phyloP scores from a whole-genome alignment of 78 protist species.

The Dictyostelium brefeldianum region DNA sequence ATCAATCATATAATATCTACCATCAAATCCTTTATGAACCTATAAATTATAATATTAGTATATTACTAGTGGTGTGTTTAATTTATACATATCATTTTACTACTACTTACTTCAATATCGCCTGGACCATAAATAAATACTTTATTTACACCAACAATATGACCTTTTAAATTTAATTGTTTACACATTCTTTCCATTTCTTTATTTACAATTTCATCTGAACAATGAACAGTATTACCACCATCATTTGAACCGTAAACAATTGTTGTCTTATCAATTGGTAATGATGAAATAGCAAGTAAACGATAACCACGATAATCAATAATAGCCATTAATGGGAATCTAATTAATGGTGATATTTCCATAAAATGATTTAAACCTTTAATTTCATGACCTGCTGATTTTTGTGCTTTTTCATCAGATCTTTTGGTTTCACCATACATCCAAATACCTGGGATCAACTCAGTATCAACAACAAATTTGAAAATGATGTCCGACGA shows the following conservation, averaged over 20 bases:
- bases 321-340: conserved; percentile 70
- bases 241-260: conserved; percentile 82
- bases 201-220: neutral
- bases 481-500: conserved; percentile 67
- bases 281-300: conserved; percentile 51
- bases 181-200: conserved; percentile 57
- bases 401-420: conserved; percentile 70
- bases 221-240: conserved; percentile 43
- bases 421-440: conserved; percentile 49
- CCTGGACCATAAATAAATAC: conserved; percentile 63
- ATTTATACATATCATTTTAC: no score
- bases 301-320: conserved; percentile 63
- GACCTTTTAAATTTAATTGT: conserved; percentile 41
- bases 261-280: conserved; percentile 52
- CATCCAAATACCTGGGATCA: conserved; percentile 68
- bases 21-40: conserved; percentile 55
- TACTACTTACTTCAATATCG: conserved; percentile 35
- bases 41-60: no score
- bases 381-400: conserved; percentile 71
- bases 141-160: conserved; percentile 29
- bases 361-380: conserved; percentile 68
- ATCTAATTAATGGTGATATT: conserved; percentile 13
- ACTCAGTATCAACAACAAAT: conserved; percentile 64
- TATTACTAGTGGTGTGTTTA: no score
- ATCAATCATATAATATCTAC: conserved; percentile 67